These are phyloP conservation scores for Fusarium armeniacum DNA, from an alignment of 2,329 filamentous ascomycete genomes.

Conservation along the genomic window DNA sequence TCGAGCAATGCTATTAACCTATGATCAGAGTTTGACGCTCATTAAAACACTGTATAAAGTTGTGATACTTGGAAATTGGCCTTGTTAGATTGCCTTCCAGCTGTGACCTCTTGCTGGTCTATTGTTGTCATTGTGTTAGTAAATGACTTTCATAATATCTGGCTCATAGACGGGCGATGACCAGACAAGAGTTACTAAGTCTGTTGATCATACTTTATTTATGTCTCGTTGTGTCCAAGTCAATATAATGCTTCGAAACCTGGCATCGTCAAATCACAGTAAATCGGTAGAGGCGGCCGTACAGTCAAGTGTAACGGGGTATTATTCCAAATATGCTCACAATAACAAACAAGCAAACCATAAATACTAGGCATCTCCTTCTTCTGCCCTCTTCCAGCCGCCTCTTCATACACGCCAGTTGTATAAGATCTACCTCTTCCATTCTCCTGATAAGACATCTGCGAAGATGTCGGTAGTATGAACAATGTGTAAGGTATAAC, in stretches of 20 bases:
- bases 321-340: conserved; percentile 51
- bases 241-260: not conserved
- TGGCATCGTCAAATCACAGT: not conserved
- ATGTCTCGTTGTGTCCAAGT: not conserved
- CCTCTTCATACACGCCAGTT: conserved; percentile 30
- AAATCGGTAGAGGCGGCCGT: not conserved
- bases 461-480: conserved; percentile 30
- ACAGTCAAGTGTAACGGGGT: conserved; percentile 42
- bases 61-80: not conserved
- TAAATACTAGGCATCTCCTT: conserved; percentile 40
- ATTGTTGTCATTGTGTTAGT: not conserved
- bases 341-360: conserved; percentile 46
- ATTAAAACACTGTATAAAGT: not conserved
- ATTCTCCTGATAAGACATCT: conserved; percentile 32
- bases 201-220: too few relatives aligned
- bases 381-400: conserved; percentile 18
- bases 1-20: too few relatives aligned
- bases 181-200: not conserved
- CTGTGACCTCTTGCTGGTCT: not conserved
- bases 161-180: not conserved
- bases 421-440: conserved; percentile 37
- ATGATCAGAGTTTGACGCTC: not conserved
- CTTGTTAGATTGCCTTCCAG: not conserved
- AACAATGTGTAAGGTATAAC: conserved; percentile 34
- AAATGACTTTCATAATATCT: not conserved